Percentiles rank a stretch among this genome's conserved stretches.
These are phyloP conservation scores for Hanseniaspora osmophila DNA, from an alignment of 805 yeast genomes.

Conservation along the genomic window DNA sequence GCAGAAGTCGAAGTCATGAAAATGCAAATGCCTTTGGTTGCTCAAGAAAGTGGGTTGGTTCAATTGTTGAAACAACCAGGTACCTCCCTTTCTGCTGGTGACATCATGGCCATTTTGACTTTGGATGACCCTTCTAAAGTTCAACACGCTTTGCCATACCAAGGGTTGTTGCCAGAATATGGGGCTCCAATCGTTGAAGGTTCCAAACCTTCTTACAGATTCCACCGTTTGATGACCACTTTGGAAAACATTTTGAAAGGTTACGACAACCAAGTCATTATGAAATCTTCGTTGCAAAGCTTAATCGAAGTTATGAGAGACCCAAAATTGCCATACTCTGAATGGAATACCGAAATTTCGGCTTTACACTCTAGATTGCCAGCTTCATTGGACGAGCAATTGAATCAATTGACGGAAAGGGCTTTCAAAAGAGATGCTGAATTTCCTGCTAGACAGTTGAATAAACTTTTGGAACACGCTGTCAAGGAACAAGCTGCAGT, in stretches of 20 bases:
- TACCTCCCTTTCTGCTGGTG: conserved; percentile 92
- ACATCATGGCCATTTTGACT: conserved; percentile 85
- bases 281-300: conserved; percentile 68
- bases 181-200: conserved; percentile 80
- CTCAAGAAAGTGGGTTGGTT: conserved; percentile 84
- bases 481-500: conserved; percentile 34
- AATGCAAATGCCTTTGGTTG: conserved; percentile 95
- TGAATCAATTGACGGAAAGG: conserved; percentile 55
- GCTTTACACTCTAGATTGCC: conserved; percentile 90
- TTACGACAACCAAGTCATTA: conserved; percentile 87
- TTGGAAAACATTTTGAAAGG: conserved; percentile 76
- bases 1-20: conserved; percentile 99
- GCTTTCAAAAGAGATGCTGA: conserved; percentile 52
- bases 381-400: conserved; percentile 51
- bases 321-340: conserved; percentile 78
- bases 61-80: conserved; percentile 96
- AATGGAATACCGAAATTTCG: conserved; percentile 75
- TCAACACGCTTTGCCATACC: conserved; percentile 89
- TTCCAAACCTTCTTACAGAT: conserved; percentile 68
- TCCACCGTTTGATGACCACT: conserved; percentile 40
- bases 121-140: conserved; percentile 95
- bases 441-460: conserved; percentile 83
- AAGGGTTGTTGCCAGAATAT: conserved; percentile 79
- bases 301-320: conserved; percentile 62
- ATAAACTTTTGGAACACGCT: conserved; percentile 55